Conservation (phyloP, 2,329 filamentous ascomycete species). For the Byssothecium circinans region DNA sequence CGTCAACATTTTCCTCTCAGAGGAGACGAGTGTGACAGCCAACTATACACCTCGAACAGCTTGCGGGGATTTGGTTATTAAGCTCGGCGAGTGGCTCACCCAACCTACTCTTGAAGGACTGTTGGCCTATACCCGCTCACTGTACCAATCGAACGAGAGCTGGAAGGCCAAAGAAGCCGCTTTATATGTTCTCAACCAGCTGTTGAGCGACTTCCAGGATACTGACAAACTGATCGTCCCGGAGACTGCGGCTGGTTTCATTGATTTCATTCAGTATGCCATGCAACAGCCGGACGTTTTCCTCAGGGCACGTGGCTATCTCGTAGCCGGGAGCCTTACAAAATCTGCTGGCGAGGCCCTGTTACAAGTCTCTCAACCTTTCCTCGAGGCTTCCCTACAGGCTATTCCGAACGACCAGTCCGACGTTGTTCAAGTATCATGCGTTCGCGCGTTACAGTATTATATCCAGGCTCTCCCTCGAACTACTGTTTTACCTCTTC, state of each 20-base stretch:
- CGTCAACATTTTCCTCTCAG: conserved; percentile 90
- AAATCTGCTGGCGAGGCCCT: conserved; percentile 64
- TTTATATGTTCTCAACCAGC: conserved; percentile 81
- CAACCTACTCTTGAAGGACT: conserved; percentile 76
- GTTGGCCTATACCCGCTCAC: conserved; percentile 71
- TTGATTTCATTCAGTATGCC: conserved; percentile 78
- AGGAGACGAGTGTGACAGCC: conserved; percentile 90
- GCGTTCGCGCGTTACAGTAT: conserved; percentile 80
- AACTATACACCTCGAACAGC: conserved; percentile 96
- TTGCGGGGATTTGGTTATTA: conserved; percentile 88
- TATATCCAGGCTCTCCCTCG: conserved; percentile 59
- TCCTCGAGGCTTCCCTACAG: conserved; percentile 73
- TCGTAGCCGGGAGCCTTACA: conserved; percentile 79
- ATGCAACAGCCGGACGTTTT: conserved; percentile 73
- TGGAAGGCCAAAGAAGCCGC: conserved; percentile 77
- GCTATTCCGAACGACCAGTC: conserved; percentile 75
- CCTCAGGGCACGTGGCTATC: conserved; percentile 81
- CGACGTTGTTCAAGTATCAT: conserved; percentile 89
- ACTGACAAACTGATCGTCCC: conserved; percentile 69
- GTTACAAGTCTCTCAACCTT: conserved; percentile 57
- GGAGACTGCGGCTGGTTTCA: conserved; percentile 71
- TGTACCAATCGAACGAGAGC: conserved; percentile 62
- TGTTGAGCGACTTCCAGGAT: conserved; percentile 82
- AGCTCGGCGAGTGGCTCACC: conserved; percentile 87
- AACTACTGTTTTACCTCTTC: conserved; percentile 57